Percentiles rank a stretch among this genome's conserved stretches.
phyloP scores from a whole-genome alignment of 495 filamentous ascomycete genomes.

The Apiosordaria backusii region DNA sequence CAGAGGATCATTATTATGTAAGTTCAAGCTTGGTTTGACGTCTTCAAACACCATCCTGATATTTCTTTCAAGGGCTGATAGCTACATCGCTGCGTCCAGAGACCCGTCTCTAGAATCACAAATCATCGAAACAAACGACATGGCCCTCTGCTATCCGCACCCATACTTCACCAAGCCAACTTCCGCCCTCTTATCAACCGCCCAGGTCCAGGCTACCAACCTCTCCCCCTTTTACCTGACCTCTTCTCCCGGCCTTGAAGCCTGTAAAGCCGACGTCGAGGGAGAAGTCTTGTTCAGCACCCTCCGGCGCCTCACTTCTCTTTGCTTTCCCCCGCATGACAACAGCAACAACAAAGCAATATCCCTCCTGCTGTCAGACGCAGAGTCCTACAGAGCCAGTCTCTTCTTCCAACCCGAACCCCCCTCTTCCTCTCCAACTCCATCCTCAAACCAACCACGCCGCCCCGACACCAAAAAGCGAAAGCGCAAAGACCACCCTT shows the following conservation, averaged over 20 bases:
- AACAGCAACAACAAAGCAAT: not conserved
- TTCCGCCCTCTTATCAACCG: slow-evolving; percentile 15
- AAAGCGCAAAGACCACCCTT: slow-evolving; percentile 4
- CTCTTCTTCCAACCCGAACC: slow-evolving; percentile 22
- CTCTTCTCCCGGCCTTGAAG: slow-evolving; percentile 20
- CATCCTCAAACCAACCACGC: not conserved
- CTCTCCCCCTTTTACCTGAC: slow-evolving; percentile 25
- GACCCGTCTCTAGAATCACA: not conserved
- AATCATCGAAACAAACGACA: slow-evolving; percentile 1
- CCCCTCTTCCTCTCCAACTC: not conserved
- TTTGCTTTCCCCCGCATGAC: not conserved
- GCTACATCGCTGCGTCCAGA: slow-evolving; percentile 23
- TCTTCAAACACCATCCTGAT: not conserved
- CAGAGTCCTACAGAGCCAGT: slow-evolving; percentile 22
- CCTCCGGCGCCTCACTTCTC: slow-evolving; percentile 14
- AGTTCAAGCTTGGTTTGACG: not conserved
- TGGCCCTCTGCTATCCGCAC: slow-evolving; percentile 1
- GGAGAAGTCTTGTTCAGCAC: slow-evolving; percentile 23
- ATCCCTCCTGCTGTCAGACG: slow-evolving; percentile 16
- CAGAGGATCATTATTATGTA: slow-evolving; percentile 24
- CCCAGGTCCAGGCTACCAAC: slow-evolving; percentile 17
- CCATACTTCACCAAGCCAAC: slow-evolving; percentile 11
- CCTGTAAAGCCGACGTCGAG: slow-evolving; percentile 26
- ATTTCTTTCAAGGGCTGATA: slow-evolving; percentile 15
- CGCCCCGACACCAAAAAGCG: not conserved